Conservation (phyloP, 1,139 yeast genomes). For the Nakaseomyces nivariensis region DNA sequence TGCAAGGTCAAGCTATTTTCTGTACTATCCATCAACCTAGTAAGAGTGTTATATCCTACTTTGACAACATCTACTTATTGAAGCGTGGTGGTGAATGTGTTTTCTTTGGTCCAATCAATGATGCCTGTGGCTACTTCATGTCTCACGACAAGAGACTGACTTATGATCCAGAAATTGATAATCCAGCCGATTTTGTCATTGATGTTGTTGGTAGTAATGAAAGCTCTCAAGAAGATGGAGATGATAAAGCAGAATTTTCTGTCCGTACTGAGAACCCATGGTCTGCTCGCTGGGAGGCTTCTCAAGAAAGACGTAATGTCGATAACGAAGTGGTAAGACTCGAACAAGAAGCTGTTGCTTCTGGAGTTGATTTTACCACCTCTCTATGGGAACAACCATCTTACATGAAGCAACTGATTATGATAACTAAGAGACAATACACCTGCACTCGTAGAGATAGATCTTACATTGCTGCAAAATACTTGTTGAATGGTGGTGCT, state of each 20-base stretch:
- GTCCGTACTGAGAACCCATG: slow-evolving; percentile 37
- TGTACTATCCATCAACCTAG: slow-evolving; percentile 41
- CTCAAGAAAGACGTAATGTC: slow-evolving; percentile 27
- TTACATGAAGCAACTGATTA: slow-evolving; percentile 21
- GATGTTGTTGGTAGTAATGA: slow-evolving; percentile 39
- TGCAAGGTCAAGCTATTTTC: slow-evolving; percentile 39
- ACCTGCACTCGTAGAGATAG: slow-evolving; percentile 35
- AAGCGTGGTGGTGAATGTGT: slow-evolving; percentile 39
- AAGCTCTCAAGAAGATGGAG: not conserved
- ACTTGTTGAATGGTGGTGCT: slow-evolving; percentile 31
- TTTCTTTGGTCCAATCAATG: slow-evolving; percentile 33
- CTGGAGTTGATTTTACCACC: slow-evolving; percentile 26
- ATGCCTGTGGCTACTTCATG: slow-evolving; percentile 36
- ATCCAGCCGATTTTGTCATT: slow-evolving; percentile 53
- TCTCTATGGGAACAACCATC: slow-evolving; percentile 28
- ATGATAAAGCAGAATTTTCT: slow-evolving; percentile 30
- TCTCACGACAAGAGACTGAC: slow-evolving; percentile 11
- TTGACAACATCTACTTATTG: slow-evolving; percentile 35
- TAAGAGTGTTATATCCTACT: slow-evolving; percentile 27
- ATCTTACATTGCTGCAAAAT: slow-evolving; percentile 36
- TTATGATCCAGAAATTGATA: slow-evolving; percentile 30
- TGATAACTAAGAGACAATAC: slow-evolving; percentile 31
- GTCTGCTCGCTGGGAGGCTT: slow-evolving; percentile 38
- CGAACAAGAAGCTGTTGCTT: slow-evolving; percentile 13
- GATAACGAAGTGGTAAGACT: slow-evolving; percentile 23